phyloP scores from a whole-genome alignment of 192 early-diverging fungal genomes.

The Coemansia sp. region DNA sequence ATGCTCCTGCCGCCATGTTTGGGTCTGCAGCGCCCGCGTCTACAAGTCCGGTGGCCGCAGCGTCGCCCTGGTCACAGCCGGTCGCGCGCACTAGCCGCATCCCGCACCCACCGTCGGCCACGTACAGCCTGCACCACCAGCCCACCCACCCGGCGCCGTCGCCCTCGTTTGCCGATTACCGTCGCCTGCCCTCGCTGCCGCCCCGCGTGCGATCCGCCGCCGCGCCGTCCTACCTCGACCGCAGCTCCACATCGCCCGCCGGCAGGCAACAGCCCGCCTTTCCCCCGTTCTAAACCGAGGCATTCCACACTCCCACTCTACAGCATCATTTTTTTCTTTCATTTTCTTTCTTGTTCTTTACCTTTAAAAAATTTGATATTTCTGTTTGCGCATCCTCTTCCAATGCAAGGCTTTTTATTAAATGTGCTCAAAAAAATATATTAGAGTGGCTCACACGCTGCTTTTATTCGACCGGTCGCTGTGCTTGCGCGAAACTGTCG shows the following conservation, averaged over 20 bases:
- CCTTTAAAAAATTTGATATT: neutral
- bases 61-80: slow-evolving; percentile 1
- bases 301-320: neutral
- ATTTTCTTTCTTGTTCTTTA: slow-evolving; percentile 3
- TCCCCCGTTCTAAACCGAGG: slow-evolving; percentile 17
- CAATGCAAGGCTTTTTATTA: neutral
- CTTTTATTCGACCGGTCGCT: slow-evolving; percentile 23
- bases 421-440: neutral
- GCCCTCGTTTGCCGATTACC: slow-evolving; percentile 25
- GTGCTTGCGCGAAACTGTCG: slow-evolving; percentile 19
- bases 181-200: slow-evolving; percentile 44
- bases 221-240: slow-evolving; percentile 36
- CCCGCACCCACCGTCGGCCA: slow-evolving; percentile 28
- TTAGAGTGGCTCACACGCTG: neutral
- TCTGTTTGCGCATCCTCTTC: neutral
- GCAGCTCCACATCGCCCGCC: slow-evolving; percentile 13
- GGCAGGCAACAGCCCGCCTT: slow-evolving; percentile 14
- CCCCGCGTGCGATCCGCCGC: slow-evolving; percentile 41
- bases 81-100: slow-evolving; percentile 6
- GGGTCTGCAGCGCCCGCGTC: neutral
- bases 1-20: neutral
- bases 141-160: neutral
- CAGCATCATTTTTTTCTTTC: slow-evolving; percentile 4
- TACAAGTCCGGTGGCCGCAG: neutral
- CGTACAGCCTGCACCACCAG: slow-evolving; percentile 37